These are phyloP conservation scores for Amylostereum areolatum DNA, from an alignment of 1,284 basidiomycete genomes.

Conservation along the genomic window DNA sequence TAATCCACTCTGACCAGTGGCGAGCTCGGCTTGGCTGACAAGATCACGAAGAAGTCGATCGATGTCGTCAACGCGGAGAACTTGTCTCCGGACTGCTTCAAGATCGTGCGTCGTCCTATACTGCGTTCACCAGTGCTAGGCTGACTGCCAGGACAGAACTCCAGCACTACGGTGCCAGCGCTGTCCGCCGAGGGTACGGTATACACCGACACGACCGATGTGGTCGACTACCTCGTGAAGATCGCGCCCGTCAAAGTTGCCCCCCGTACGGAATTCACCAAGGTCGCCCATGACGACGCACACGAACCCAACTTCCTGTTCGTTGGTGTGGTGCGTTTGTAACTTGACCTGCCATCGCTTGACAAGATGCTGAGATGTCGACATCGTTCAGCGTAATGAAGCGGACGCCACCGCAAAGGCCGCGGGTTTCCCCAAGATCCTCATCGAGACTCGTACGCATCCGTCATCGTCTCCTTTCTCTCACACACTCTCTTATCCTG, in stretches of 20 bases:
- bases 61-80: slow-evolving; percentile 52
- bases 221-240: slow-evolving; percentile 42
- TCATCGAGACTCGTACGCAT: slow-evolving; percentile 41
- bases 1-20: too few relatives aligned
- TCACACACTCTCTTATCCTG: too few relatives aligned
- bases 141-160: too few relatives aligned
- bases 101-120: slow-evolving; percentile 29
- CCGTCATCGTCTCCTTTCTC: slow-evolving; percentile 2
- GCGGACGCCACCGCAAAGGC: slow-evolving; percentile 44
- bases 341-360: too few relatives aligned
- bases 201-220: slow-evolving; percentile 43
- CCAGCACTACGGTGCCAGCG: slow-evolving; percentile 48
- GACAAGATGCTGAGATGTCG: neutral
- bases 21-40: slow-evolving; percentile 30
- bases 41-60: slow-evolving; percentile 29
- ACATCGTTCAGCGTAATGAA: slow-evolving; percentile 35
- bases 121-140: neutral
- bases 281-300: slow-evolving; percentile 44
- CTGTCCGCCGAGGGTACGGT: slow-evolving; percentile 37
- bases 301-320: slow-evolving; percentile 55
- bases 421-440: slow-evolving; percentile 31
- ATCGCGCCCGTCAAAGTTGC: slow-evolving; percentile 34
- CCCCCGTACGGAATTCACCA: slow-evolving; percentile 31
- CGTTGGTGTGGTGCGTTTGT: slow-evolving; percentile 43
- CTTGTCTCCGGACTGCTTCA: slow-evolving; percentile 52